Base-by-base conservation (phyloP, 2,329 filamentous ascomycete genomes). In the Alternaria gansuensis region DNA sequence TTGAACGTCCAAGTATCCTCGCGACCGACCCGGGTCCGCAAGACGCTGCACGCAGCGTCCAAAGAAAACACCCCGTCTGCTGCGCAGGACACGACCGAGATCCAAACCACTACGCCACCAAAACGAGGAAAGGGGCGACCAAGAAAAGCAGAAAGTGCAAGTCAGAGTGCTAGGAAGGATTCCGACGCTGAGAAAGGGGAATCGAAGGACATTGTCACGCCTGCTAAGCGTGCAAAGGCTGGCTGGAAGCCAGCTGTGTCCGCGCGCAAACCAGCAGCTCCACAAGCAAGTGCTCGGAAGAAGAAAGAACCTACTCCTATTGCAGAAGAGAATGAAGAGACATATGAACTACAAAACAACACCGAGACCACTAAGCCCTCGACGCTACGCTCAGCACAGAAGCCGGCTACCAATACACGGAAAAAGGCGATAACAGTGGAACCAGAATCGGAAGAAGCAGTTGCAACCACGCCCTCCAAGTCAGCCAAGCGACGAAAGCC, bases 1-100 rank as follows among this genome's bases (percentile, higher is more conserved):
- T 64, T 79, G 53, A 63, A 76, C 39, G 74, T 74, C 8, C 28
- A 55, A n/a, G 44, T 52, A 34, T 54, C 59, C n/a, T 51, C 55
- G 3, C 37, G 41, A 50, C 36, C 44, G 23, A 52, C 51, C 10
- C 59, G 50, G 29, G 31, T 29, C 23, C 56, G 51, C 36, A 44
- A 43, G 50, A 29, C 63, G 21, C 24, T 31, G 23, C 48, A 54
- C 3, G 54, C 58, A 45, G 60, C 61, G 21, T 58, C 61, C 14
- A 57, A 57, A 11, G 59, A 64, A 28, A 49, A 59, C 13, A 62
- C 48, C 21, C 44, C 41, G 7, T 60, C 41, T 31, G 48, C 60
- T 24, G 24, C 37, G 21, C 46, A 51, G 37, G 43, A 33, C 8
- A 54, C 54, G 17, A 66, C 70, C 41, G 61, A 66, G 36, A 57